These are phyloP conservation scores for Rhazya stricta DNA, from an alignment of 257 asterid species.

Conservation along the genomic window DNA sequence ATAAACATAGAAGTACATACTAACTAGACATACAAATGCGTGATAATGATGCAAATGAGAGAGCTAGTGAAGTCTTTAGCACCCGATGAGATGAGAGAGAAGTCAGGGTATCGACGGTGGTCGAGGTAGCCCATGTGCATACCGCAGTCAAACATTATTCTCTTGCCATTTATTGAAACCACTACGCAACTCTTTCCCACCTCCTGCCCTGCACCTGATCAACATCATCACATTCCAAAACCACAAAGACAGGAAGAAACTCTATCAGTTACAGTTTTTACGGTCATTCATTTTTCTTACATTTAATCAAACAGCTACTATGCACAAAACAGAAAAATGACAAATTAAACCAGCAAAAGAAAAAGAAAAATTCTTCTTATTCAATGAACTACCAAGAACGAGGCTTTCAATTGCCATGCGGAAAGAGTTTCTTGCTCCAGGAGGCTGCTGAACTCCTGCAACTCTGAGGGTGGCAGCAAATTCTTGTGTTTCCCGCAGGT, in stretches of 20 bases:
- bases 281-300: not conserved
- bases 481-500: not conserved
- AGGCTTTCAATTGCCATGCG: conserved; percentile 22
- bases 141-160: conserved; percentile 93
- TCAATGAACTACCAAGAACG: conserved; percentile 15
- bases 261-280: not conserved
- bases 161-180: conserved; percentile 71
- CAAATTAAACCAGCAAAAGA: not conserved
- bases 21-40: conserved; percentile 50
- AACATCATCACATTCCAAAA: conserved; percentile 5
- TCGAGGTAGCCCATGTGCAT: conserved; percentile 89
- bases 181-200: conserved; percentile 96
- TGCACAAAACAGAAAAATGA: not conserved
- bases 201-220: conserved; percentile 91
- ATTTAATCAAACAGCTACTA: conserved; percentile 4
- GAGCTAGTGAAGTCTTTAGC: conserved; percentile 49
- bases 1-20: not conserved
- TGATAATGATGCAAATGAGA: conserved; percentile 70
- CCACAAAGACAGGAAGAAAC: not conserved
- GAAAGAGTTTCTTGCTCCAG: not conserved
- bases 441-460: not conserved
- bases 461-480: not conserved
- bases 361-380: not conserved
- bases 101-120: conserved; percentile 69
- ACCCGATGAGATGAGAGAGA: conserved; percentile 46